phyloP scores from a whole-genome alignment of 257 asterid species.

The Petunia secreta region DNA sequence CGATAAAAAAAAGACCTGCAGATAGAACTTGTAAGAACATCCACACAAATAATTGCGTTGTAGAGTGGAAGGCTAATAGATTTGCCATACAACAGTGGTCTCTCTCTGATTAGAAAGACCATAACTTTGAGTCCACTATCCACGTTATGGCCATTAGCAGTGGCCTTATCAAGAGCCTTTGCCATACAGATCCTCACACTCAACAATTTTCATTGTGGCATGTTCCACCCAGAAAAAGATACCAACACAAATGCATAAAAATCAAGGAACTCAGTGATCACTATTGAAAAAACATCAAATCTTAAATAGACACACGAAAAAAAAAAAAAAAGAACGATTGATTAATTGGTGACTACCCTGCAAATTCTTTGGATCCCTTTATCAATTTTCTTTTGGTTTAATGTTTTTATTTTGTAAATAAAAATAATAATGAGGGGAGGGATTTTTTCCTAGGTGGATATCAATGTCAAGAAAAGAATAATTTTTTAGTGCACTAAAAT shows the following conservation, averaged over 20 bases:
- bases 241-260: not conserved
- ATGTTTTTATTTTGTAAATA: too few relatives aligned
- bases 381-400: too few relatives aligned
- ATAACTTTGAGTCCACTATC: slow-evolving; percentile 83
- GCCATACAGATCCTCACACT: slow-evolving; percentile 75
- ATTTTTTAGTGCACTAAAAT: too few relatives aligned
- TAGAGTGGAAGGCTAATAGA: slow-evolving; percentile 87
- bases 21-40: slow-evolving; percentile 79
- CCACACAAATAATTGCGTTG: slow-evolving; percentile 99
- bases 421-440: too few relatives aligned
- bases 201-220: slow-evolving; percentile 91
- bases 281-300: slow-evolving; percentile 19
- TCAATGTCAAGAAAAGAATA: too few relatives aligned
- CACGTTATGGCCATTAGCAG: slow-evolving; percentile 79
- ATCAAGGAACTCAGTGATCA: not conserved
- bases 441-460: too few relatives aligned
- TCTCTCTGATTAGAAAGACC: slow-evolving; percentile 98
- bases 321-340: too few relatives aligned
- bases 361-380: too few relatives aligned
- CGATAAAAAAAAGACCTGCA: slow-evolving; percentile 60
- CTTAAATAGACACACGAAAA: not conserved
- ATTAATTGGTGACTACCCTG: too few relatives aligned
- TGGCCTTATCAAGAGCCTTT: slow-evolving; percentile 87
- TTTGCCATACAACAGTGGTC: slow-evolving; percentile 93
- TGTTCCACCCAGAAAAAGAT: slow-evolving; percentile 89